A percentile compares a stretch with the other conserved stretches of the same genome.
These are phyloP conservation scores for Clarireedia sp. DNA, from an alignment of 2,329 filamentous ascomycete species.

Conservation along the genomic window DNA sequence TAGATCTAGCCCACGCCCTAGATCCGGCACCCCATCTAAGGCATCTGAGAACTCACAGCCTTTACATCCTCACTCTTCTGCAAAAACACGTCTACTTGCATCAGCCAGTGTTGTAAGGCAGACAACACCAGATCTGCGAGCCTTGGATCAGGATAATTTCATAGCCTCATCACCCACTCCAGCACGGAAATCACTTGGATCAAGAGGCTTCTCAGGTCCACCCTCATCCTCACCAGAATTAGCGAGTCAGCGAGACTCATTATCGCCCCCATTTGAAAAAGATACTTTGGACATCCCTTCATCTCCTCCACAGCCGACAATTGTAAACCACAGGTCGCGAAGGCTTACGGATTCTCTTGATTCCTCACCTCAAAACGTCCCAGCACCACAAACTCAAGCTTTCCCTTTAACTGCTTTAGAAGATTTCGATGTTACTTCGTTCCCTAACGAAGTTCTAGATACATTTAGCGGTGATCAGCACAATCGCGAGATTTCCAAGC, in stretches of 20 bases:
- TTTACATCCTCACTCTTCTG: conserved; percentile 19
- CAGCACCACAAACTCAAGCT: not conserved
- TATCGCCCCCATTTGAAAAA: no score
- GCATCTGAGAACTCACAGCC: conserved; percentile 23
- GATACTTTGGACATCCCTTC: conserved; percentile 35
- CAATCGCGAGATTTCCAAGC: conserved; percentile 7
- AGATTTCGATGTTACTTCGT: conserved; percentile 24
- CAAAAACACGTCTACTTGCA: conserved; percentile 12
- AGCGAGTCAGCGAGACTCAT: not conserved
- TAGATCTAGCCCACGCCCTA: conserved; percentile 42
- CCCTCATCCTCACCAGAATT: conserved; percentile 50
- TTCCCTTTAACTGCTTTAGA: conserved; percentile 16
- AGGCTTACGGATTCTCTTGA: not conserved
- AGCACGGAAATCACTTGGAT: conserved; percentile 39
- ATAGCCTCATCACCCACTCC: conserved; percentile 53
- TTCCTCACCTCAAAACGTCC: not conserved
- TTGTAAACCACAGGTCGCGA: not conserved
- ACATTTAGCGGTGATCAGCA: not conserved
- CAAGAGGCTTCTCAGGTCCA: conserved; percentile 42
- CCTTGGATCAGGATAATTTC: conserved; percentile 24
- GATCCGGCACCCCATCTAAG: conserved; percentile 11
- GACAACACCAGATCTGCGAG: conserved; percentile 21
- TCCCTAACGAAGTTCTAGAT: conserved; percentile 7
- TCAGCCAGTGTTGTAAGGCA: conserved; percentile 13
- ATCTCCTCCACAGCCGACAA: conserved; percentile 17